A percentile compares a stretch with the other conserved stretches of the same genome.
Evolutionary conservation across 495 filamentous ascomycete species (phyloP).

Genomic region (Chlorociboria aeruginascens): DNA sequence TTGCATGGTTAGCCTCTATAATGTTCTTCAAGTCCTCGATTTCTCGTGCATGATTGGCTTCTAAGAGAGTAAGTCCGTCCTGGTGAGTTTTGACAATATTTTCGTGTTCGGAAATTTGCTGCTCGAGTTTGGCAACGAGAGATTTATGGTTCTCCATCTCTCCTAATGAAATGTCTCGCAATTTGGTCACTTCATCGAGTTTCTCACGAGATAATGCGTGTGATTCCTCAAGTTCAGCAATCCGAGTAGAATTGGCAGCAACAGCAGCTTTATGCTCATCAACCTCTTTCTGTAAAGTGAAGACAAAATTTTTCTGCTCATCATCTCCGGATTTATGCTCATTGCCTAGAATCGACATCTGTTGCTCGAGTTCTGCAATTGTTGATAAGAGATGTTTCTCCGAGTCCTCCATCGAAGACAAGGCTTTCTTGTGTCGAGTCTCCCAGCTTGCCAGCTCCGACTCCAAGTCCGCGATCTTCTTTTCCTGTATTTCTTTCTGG

Average conservation of each 20-base stretch:
- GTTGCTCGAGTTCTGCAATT: conserved; percentile 50
- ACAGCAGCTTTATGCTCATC: conserved; percentile 67
- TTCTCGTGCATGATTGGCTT: conserved; percentile 31
- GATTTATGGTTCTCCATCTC: conserved; percentile 38
- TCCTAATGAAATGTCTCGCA: conserved; percentile 30
- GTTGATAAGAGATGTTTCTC: conserved; percentile 62
- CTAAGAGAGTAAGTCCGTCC: conserved; percentile 31
- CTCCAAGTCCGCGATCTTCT: conserved; percentile 62
- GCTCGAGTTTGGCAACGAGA: conserved; percentile 44
- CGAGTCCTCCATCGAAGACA: conserved; percentile 60
- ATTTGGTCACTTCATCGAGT: conserved; percentile 36
- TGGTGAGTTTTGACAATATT: conserved; percentile 36
- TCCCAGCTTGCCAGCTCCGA: conserved; percentile 65
- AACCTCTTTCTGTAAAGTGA: conserved; percentile 58
- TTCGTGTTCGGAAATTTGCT: conserved; percentile 41
- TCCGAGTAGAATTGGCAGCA: conserved; percentile 46
- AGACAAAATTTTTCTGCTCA: conserved; percentile 36
- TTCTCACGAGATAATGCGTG: conserved; percentile 47
- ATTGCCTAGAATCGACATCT: conserved; percentile 21
- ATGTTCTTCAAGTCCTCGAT: conserved; percentile 37
- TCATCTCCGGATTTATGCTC: conserved; percentile 42
- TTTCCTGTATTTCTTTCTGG: conserved; percentile 30
- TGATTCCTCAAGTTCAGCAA: conserved; percentile 53
- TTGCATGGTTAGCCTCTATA: conserved; percentile 26
- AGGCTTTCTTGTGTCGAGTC: conserved; percentile 54